Base-by-base conservation (phyloP, 345 rosid genomes). In the Dimocarpus longan region DNA sequence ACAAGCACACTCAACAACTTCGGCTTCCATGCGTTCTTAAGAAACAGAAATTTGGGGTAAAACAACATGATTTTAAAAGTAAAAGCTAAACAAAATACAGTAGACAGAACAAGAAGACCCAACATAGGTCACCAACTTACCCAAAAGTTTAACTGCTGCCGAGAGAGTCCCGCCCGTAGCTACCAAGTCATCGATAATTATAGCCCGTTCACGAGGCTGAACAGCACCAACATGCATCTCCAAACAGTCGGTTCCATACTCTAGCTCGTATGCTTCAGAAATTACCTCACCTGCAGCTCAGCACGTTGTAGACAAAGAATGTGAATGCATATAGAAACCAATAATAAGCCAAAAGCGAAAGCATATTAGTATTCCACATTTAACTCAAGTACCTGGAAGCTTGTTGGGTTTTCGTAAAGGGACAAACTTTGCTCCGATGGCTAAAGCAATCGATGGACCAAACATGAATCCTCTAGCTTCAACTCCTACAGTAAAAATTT, bases 391-490 rank as follows among this genome's bases (percentile, higher is more conserved):
- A 95, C 99, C 98, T 50, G 98, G 98, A 67, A 95, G 80, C 79
- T 93, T 93, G 68, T 85, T 85, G 40, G 97, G 98, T 86, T 95
- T 95, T 66, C 99, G 83, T 64, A 95, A 73, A 62, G 98, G 98
- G 48, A 93, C 86, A 80, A 95, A 95, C 88, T 93, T 95, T 26
- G 99, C 99, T 62, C 96, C 97, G 67, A 95, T 91, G 46, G 98
- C 99, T 60, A 95, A 83, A 74, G 99, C 99, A 66, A 95, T 86
- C 15, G 99, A 66, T 48, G 98, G 90, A 40, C 98, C 99, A 81
- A 95, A 95, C 88, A 95, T 88, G 90, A 95, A 95, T 15, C 98
- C 98, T 82, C 97, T 90, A 12, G 99, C 98, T 86, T 93, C 98
- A 63, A 91, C 91, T 66, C 97, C 97, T 93, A 32, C 80, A 82